Conservation (phyloP, 768 basidiomycete genomes). For the Lentinula boryana region DNA sequence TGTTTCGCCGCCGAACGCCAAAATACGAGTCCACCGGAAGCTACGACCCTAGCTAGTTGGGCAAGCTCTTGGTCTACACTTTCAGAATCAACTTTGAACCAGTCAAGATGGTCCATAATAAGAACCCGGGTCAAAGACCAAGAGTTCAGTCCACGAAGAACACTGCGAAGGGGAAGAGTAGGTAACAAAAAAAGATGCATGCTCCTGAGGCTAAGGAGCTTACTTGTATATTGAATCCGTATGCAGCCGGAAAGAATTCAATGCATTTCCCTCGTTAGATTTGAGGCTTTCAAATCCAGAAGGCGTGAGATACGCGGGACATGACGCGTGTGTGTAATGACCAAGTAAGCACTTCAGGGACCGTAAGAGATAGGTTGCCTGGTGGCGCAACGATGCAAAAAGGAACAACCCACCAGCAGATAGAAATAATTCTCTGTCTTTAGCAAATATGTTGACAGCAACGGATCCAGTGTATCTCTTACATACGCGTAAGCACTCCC, state of each 20-base stretch:
- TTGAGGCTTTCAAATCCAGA: constrained; percentile 53
- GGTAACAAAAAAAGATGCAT: background rate
- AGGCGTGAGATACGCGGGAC: constrained; percentile 60
- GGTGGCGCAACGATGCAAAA: background rate
- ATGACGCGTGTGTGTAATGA: constrained; percentile 50
- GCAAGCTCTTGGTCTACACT: constrained; percentile 47
- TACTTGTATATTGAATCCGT: constrained; percentile 69
- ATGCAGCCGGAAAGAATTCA: constrained; percentile 61
- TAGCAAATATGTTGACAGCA: constrained; percentile 40
- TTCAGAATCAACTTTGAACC: constrained; percentile 42
- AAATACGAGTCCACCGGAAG: constrained; percentile 53
- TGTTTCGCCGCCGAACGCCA: constrained; percentile 60
- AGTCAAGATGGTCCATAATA: constrained; percentile 70
- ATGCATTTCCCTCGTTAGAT: constrained; percentile 33
- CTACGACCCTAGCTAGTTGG: constrained; percentile 52
- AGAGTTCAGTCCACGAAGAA: constrained; percentile 23
- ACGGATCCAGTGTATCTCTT: constrained; percentile 44
- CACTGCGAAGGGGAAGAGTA: constrained; percentile 13
- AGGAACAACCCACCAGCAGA: constrained; percentile 33
- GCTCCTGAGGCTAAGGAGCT: constrained; percentile 12
- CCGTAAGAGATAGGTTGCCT: background rate
- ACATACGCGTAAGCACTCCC: constrained; percentile 39
- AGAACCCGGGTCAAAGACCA: constrained; percentile 55
- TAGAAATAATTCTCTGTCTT: constrained; percentile 68
- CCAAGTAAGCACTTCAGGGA: constrained; percentile 32